A percentile compares a stretch with the other conserved stretches of the same genome.
phyloP scores from a whole-genome alignment of 23 red algal genomes.

The Gracilaria domingensis region DNA sequence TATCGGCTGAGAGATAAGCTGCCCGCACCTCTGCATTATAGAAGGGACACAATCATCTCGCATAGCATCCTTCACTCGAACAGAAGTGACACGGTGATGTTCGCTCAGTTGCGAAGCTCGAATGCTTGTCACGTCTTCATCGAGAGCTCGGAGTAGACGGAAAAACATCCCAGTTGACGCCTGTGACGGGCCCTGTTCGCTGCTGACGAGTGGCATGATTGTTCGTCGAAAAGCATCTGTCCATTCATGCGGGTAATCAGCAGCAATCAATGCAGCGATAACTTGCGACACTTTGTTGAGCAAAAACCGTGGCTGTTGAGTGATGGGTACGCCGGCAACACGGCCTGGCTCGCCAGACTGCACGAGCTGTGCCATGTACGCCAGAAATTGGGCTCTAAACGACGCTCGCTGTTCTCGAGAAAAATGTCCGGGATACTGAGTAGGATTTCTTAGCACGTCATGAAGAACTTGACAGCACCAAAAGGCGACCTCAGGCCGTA shows the following conservation, averaged over 20 bases:
- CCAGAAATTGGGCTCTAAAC: conserved; percentile 48
- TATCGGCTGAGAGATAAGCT: conserved; percentile 6
- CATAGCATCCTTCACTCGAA: conserved; percentile 84
- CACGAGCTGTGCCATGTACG: conserved; percentile 21
- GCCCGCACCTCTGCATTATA: conserved; percentile 50
- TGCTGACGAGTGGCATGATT: conserved; percentile 54
- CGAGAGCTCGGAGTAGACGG: conserved; percentile 75
- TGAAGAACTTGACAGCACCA: conserved; percentile 72
- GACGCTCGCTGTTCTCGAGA: conserved; percentile 10
- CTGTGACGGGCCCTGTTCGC: not conserved
- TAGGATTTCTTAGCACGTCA: conserved; percentile 36
- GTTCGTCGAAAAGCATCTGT: conserved; percentile 63
- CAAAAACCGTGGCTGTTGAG: conserved; percentile 49
- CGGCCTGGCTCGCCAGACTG: conserved; percentile 5
- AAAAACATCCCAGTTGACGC: conserved; percentile 66
- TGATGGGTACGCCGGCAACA: not conserved
- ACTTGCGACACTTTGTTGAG: conserved; percentile 90
- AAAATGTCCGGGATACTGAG: conserved; percentile 30
- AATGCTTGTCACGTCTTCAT: conserved; percentile 86
- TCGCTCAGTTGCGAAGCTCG: conserved; percentile 66
- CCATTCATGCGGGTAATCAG: conserved; percentile 88
- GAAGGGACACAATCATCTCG: conserved; percentile 68
- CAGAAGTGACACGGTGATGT: conserved; percentile 13
- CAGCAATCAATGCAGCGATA: conserved; percentile 63
- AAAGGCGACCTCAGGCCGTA: conserved; percentile 62